These are phyloP conservation scores for Solanum bukasovii DNA, from an alignment of 257 asterid species.

Conservation along the genomic window DNA sequence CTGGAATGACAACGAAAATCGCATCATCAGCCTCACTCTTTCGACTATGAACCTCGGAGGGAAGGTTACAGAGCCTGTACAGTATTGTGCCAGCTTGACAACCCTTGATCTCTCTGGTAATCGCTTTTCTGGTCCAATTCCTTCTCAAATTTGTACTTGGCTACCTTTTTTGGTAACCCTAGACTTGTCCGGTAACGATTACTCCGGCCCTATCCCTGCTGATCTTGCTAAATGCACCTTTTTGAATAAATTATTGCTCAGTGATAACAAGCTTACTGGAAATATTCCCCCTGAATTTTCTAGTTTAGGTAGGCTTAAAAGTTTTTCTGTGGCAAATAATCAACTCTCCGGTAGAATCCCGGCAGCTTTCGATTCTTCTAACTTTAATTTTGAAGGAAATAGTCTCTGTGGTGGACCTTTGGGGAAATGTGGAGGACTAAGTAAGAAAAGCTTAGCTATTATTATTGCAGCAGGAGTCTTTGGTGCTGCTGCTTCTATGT, in stretches of 20 bases:
- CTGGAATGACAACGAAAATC: conserved; percentile 73
- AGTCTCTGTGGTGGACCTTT: conserved; percentile 54
- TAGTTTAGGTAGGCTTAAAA: conserved; percentile 49
- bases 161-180: conserved; percentile 61
- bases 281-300: conserved; percentile 55
- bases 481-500: conserved; percentile 72
- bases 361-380: conserved; percentile 22
- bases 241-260: conserved; percentile 42
- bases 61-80: conserved; percentile 32
- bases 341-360: conserved; percentile 66
- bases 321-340: conserved; percentile 52
- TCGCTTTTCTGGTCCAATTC: conserved; percentile 57
- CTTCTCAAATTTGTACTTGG: conserved; percentile 66
- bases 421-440: conserved; percentile 77
- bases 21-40: conserved; percentile 41
- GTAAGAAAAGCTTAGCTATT: conserved; percentile 58
- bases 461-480: conserved; percentile 86
- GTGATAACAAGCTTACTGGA: conserved; percentile 47
- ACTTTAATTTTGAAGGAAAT: conserved; percentile 40
- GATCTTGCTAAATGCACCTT: conserved; percentile 56
- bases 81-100: conserved; percentile 53
- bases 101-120: conserved; percentile 66
- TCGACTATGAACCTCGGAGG: conserved; percentile 45
- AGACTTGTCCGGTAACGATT: conserved; percentile 56
- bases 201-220: conserved; percentile 64